phyloP scores from a whole-genome alignment of 768 basidiomycete species.

The Rhizopogon sp. region DNA sequence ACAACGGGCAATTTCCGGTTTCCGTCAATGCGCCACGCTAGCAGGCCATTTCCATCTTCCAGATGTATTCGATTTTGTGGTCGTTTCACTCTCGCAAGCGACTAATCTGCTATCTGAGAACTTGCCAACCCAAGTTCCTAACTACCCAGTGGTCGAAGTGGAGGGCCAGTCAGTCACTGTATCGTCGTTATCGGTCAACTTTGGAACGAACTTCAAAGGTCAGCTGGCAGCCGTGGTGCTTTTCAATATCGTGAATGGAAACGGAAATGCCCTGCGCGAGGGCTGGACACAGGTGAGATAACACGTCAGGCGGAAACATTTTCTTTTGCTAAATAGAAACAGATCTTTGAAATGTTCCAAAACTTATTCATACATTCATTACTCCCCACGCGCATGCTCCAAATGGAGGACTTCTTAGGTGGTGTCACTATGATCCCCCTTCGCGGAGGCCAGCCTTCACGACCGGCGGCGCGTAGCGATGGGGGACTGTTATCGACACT shows the following conservation, averaged over 20 bases:
- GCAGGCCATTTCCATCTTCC: slow-evolving; percentile 86
- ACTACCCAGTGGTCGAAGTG: slow-evolving; percentile 84
- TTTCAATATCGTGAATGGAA: slow-evolving; percentile 96
- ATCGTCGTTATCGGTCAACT: slow-evolving; percentile 86
- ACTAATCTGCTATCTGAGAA: slow-evolving; percentile 81
- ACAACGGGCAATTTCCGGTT: slow-evolving; percentile 92
- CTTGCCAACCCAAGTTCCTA: slow-evolving; percentile 65
- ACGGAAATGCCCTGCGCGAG: slow-evolving; percentile 88
- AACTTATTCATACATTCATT: slow-evolving; percentile 93
- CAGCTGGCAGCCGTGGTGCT: slow-evolving; percentile 96
- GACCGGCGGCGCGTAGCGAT: slow-evolving; percentile 62
- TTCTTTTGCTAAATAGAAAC: neutral
- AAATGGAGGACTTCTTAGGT: slow-evolving; percentile 99
- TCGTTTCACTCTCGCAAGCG: slow-evolving; percentile 86
- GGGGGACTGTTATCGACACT: slow-evolving; percentile 91
- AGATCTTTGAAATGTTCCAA: slow-evolving; percentile 99
- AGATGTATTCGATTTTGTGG: slow-evolving; percentile 96
- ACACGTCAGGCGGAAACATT: neutral
- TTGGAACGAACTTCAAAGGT: slow-evolving; percentile 92
- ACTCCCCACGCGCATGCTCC: slow-evolving; percentile 83
- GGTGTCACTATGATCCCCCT: slow-evolving; percentile 91
- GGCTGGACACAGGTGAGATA: slow-evolving; percentile 83
- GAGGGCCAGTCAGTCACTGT: slow-evolving; percentile 89
- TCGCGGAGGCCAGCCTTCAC: slow-evolving; percentile 63
- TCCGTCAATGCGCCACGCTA: slow-evolving; percentile 91